Evolutionary conservation across 2,329 filamentous ascomycete genomes (phyloP).

Genomic region (Aspergillus candidus): DNA sequence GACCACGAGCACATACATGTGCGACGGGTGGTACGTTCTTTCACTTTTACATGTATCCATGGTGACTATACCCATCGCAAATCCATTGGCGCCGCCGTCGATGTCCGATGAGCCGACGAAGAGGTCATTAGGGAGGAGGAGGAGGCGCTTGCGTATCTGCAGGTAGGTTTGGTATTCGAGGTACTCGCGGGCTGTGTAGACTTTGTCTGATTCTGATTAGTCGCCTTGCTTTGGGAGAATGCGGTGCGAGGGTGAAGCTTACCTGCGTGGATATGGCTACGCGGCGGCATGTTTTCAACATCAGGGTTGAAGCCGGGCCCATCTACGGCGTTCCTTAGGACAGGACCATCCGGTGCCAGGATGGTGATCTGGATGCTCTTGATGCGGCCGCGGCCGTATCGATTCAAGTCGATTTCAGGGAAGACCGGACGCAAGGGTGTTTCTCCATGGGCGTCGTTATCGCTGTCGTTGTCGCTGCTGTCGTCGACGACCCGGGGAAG

Average conservation of each 20-base stretch:
- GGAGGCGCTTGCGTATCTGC: too few relatives aligned
- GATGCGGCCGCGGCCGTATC: slow-evolving; percentile 25
- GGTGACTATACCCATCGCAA: slow-evolving; percentile 11
- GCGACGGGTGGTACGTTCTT: slow-evolving; percentile 38
- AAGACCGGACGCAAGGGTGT: slow-evolving; percentile 14
- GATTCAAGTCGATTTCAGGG: slow-evolving; percentile 27
- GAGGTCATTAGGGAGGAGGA: not conserved
- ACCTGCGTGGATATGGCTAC: too few relatives aligned
- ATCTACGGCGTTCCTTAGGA: not conserved
- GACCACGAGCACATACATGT: slow-evolving; percentile 51
- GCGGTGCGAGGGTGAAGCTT: too few relatives aligned
- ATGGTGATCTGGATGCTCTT: slow-evolving; percentile 35
- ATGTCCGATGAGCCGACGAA: not conserved
- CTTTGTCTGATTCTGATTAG: too few relatives aligned
- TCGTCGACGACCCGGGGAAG: slow-evolving; percentile 17
- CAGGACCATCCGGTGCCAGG: slow-evolving; percentile 28
- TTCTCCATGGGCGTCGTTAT: not conserved
- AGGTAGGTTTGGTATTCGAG: too few relatives aligned
- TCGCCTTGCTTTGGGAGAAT: too few relatives aligned
- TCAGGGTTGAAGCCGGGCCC: too few relatives aligned
- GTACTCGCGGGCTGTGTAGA: too few relatives aligned
- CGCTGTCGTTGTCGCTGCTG: not conserved
- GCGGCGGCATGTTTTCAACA: too few relatives aligned
- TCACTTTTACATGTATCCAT: slow-evolving; percentile 34
- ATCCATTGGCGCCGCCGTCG: not conserved